Evolutionary conservation across 2,329 filamentous ascomycete genomes (phyloP).

Genomic region (Colletotrichum agaves): DNA sequence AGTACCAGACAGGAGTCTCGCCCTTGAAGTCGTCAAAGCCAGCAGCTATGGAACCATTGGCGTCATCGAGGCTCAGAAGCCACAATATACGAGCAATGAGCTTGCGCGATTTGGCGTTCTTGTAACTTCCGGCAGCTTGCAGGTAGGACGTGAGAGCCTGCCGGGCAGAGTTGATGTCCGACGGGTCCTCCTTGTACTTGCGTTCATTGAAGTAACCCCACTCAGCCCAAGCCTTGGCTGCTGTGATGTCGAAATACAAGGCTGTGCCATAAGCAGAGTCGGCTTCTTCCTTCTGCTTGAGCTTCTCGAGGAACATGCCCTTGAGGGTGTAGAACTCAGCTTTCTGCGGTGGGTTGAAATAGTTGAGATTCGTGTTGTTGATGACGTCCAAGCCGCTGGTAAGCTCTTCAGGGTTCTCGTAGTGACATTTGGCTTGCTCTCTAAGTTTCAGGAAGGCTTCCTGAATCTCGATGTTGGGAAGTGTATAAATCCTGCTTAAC

Average conservation of each 20-base stretch:
- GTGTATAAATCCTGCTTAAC: conserved; percentile 95
- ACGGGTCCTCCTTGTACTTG: conserved; percentile 91
- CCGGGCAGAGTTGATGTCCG: conserved; percentile 83
- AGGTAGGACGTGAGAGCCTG: conserved; percentile 96
- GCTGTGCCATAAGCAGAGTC: conserved; percentile 95
- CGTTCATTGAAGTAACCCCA: conserved; percentile 99
- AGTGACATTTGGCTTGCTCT: conserved; percentile 99
- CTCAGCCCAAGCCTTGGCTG: conserved; percentile 98
- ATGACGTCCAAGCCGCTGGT: conserved; percentile 96
- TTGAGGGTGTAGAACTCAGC: conserved; percentile 99
- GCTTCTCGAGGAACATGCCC: conserved; percentile 98
- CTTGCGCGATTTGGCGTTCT: conserved; percentile 96
- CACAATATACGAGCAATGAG: conserved; percentile 92
- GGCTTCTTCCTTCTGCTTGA: conserved; percentile 89
- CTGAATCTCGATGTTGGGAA: conserved; percentile 99
- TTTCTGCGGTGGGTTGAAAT: conserved; percentile 96
- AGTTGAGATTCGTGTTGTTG: conserved; percentile 99
- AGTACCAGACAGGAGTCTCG: conserved; percentile 98
- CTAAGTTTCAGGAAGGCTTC: conserved; percentile 97
- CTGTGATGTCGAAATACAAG: conserved; percentile 92
- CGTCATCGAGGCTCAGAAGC: conserved; percentile 93
- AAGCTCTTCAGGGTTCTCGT: conserved; percentile 93
- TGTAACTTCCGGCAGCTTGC: conserved; percentile 95
- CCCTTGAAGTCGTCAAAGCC: conserved; percentile 98
- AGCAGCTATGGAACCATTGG: conserved; percentile 81